Percentiles rank a stretch among this genome's conserved stretches.
Conservation (phyloP, 1,139 yeast genomes). For the Suhomyces guaymorum region DNA sequence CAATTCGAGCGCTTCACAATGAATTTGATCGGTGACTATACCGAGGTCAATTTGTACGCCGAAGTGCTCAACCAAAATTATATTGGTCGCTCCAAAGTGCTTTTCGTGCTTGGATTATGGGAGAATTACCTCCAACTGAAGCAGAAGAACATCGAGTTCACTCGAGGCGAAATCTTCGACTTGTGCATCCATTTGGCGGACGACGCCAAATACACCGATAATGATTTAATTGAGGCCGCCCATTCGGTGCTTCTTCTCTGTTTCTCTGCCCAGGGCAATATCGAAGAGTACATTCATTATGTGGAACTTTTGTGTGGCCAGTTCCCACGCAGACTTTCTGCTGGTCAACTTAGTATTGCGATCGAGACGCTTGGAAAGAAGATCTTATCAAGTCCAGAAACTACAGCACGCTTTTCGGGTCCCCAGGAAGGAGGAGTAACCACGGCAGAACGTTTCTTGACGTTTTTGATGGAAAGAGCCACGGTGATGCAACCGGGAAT, state of each 20-base stretch:
- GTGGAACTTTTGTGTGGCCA: constrained; percentile 41
- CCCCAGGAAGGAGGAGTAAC: constrained; percentile 9
- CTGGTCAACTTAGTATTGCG: constrained; percentile 60
- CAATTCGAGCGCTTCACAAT: constrained; percentile 41
- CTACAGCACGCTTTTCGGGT: too few relatives aligned
- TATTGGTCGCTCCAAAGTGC: constrained; percentile 49
- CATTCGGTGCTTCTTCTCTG: constrained; percentile 65
- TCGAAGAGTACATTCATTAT: constrained; percentile 36
- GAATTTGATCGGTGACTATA: constrained; percentile 41
- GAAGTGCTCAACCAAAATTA: constrained; percentile 33
- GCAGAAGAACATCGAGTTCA: constrained; percentile 23
- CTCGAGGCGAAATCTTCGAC: constrained; percentile 41
- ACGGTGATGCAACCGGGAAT: constrained; percentile 33
- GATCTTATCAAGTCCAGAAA: constrained; percentile 46
- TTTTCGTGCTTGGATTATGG: constrained; percentile 59
- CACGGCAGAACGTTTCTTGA: constrained; percentile 43
- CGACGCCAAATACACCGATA: constrained; percentile 28
- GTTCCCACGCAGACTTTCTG: constrained; percentile 58
- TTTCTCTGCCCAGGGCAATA: constrained; percentile 30
- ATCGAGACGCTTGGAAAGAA: constrained; percentile 57
- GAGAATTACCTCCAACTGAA: constrained; percentile 54
- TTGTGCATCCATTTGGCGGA: constrained; percentile 44
- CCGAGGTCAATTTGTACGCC: constrained; percentile 40
- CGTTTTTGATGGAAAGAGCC: constrained; percentile 41
- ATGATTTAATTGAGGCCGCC: constrained; percentile 58